Percentiles rank a stretch among this genome's conserved stretches.
phyloP scores from a whole-genome alignment of 202 grass and related monocot genomes.

The Brachypodium distachyon region DNA sequence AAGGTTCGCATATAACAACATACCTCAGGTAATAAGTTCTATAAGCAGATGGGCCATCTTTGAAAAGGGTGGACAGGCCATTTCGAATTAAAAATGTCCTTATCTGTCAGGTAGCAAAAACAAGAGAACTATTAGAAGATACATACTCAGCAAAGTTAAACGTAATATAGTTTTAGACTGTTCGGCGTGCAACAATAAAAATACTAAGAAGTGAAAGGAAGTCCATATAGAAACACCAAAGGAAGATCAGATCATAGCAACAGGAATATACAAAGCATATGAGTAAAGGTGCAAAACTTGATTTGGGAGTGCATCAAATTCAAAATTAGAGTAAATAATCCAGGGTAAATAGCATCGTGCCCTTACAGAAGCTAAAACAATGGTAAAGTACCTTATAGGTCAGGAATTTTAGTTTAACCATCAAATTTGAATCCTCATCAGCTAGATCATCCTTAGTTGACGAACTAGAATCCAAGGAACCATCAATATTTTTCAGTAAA shows the following conservation, averaged over 20 bases:
- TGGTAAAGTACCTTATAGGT: slow-evolving; percentile 73
- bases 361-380: slow-evolving; percentile 2
- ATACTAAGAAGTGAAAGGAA: background rate
- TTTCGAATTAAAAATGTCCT: slow-evolving; percentile 97
- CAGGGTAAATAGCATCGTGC: background rate
- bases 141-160: slow-evolving; percentile 9
- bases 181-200: slow-evolving; percentile 2
- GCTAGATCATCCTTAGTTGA: slow-evolving; percentile 52
- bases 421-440: slow-evolving; percentile 89
- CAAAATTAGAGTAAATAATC: background rate
- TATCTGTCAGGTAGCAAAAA: slow-evolving; percentile 45
- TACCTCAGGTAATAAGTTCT: slow-evolving; percentile 95
- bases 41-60: slow-evolving; percentile 84
- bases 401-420: slow-evolving; percentile 98
- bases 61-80: slow-evolving; percentile 82
- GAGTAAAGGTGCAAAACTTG: slow-evolving; percentile 1
- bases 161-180: background rate
- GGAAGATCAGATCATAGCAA: background rate
- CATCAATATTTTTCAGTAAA: slow-evolving; percentile 63
- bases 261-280: background rate
- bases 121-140: slow-evolving; percentile 22
- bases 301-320: background rate
- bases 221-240: background rate
- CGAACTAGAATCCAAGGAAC: slow-evolving; percentile 42
- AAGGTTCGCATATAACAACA: slow-evolving; percentile 3